Percentiles rank a stretch among this genome's conserved stretches.
These are phyloP conservation scores for Xylaria cubensis DNA, from an alignment of 495 filamentous ascomycete genomes.

Conservation along the genomic window DNA sequence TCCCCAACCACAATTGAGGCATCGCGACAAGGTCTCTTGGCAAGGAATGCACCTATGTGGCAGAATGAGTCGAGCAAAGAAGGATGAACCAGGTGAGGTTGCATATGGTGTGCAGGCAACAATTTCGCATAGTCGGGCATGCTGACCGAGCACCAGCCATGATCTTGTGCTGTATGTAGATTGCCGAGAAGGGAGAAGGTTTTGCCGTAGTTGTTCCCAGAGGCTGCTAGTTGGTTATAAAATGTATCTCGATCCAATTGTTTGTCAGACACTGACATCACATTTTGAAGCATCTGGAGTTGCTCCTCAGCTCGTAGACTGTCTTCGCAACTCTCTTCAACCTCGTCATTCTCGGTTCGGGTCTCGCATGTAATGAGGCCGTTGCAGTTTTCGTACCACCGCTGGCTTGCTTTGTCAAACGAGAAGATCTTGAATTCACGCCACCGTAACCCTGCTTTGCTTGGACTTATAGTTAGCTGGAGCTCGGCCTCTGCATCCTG, in stretches of 20 bases:
- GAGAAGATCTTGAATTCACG: conserved; percentile 24
- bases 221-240: conserved; percentile 31
- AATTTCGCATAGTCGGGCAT: conserved; percentile 35
- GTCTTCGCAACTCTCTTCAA: conserved; percentile 18
- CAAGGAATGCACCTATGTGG: conserved; percentile 16
- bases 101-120: conserved; percentile 12
- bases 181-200: conserved; percentile 35
- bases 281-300: conserved; percentile 12
- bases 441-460: conserved; percentile 17
- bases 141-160: conserved; percentile 23
- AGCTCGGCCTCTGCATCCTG: conserved; percentile 35
- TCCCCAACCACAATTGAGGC: conserved; percentile 13
- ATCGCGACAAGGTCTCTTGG: conserved; percentile 12
- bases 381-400: conserved; percentile 22
- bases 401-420: conserved; percentile 23
- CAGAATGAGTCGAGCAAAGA: conserved; percentile 10
- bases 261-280: conserved; percentile 14
- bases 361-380: conserved; percentile 26
- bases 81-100: conserved; percentile 13
- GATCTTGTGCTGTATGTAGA: conserved; percentile 15
- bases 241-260: conserved; percentile 20
- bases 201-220: conserved; percentile 37
- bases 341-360: conserved; percentile 10
- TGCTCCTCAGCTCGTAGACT: conserved; percentile 15
- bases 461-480: conserved; percentile 27